Evolutionary conservation across 75 land plant species (phyloP).

Genomic region (Pinus tabuliformis): DNA sequence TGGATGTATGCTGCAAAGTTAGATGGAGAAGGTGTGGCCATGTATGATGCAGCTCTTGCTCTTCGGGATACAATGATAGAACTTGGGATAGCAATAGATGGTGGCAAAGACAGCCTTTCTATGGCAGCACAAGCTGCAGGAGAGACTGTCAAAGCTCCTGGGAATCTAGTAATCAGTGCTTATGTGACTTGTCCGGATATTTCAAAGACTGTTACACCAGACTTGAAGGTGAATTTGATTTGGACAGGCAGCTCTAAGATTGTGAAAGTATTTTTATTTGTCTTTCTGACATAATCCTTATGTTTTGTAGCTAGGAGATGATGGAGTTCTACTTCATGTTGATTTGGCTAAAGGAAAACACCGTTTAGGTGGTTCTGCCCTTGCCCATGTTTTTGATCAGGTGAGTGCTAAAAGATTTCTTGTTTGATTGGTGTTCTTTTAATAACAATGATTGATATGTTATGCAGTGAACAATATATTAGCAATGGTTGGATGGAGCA

Average conservation of each 20-base stretch:
- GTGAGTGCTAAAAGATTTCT: background rate
- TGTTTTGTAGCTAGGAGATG: conserved; percentile 56
- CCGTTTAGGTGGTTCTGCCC: conserved; percentile 90
- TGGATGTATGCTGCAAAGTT: conserved; percentile 99
- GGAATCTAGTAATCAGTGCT: conserved; percentile 88
- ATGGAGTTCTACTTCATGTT: conserved; percentile 84
- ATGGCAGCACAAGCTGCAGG: conserved; percentile 93
- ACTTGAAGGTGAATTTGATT: conserved; percentile 55
- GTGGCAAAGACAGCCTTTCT: conserved; percentile 96
- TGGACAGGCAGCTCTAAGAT: background rate
- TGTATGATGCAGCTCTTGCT: conserved; percentile 97
- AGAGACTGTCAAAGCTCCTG: conserved; percentile 96
- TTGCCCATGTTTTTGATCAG: conserved; percentile 88
- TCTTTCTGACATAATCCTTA: background rate
- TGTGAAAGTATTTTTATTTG: background rate
- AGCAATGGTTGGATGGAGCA: background rate
- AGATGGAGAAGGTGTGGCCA: conserved; percentile 92
- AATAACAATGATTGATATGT: no score
- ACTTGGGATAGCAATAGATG: conserved; percentile 95
- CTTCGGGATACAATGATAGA: conserved; percentile 87
- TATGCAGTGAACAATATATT: no score
- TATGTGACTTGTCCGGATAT: conserved; percentile 97
- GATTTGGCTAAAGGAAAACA: conserved; percentile 80
- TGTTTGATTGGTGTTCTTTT: no score
- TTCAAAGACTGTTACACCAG: conserved; percentile 90